phyloP scores from a whole-genome alignment of 768 basidiomycete species.

The Sporobolomyces pararoseus region DNA sequence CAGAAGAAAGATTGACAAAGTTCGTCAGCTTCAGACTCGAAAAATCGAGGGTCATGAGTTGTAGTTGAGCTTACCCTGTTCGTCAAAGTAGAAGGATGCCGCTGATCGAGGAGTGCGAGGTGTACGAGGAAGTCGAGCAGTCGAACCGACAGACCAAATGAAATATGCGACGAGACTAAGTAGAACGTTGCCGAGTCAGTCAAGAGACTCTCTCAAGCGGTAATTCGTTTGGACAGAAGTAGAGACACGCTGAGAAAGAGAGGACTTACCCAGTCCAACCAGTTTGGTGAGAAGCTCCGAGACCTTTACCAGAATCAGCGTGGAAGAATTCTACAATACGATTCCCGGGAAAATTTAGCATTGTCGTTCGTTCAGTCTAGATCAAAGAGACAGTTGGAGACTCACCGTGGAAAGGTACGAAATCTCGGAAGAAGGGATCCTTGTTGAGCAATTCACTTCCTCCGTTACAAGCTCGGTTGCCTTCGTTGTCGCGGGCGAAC shows the following conservation, averaged over 20 bases:
- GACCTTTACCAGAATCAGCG: conserved; percentile 81
- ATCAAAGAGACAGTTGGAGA: conserved; percentile 47
- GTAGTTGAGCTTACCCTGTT: conserved; percentile 31
- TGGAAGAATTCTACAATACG: conserved; percentile 72
- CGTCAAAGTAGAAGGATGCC: conserved; percentile 91
- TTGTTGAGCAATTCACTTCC: conserved; percentile 78
- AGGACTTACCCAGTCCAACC: conserved; percentile 64
- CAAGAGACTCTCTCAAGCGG: too few species aligned
- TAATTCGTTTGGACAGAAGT: too few species aligned
- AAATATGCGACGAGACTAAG: conserved; percentile 61
- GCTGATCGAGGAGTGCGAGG: conserved; percentile 69
- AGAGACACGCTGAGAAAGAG: too few species aligned
- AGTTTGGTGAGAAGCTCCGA: conserved; percentile 97
- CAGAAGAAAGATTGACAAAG: background rate
- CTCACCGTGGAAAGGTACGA: conserved; percentile 84
- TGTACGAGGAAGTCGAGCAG: conserved; percentile 85
- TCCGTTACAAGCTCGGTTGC: conserved; percentile 84
- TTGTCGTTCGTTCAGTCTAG: too few species aligned
- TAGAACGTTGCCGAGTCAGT: too few species aligned
- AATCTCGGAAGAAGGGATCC: conserved; percentile 94
- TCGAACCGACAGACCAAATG: conserved; percentile 57
- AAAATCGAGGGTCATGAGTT: too few species aligned
- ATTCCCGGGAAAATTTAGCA: too few species aligned
- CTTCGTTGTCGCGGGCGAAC: conserved; percentile 81
- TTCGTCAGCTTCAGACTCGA: background rate